Evolutionary conservation across 2,329 filamentous ascomycete genomes (phyloP).

Genomic region (Alternaria rosae): DNA sequence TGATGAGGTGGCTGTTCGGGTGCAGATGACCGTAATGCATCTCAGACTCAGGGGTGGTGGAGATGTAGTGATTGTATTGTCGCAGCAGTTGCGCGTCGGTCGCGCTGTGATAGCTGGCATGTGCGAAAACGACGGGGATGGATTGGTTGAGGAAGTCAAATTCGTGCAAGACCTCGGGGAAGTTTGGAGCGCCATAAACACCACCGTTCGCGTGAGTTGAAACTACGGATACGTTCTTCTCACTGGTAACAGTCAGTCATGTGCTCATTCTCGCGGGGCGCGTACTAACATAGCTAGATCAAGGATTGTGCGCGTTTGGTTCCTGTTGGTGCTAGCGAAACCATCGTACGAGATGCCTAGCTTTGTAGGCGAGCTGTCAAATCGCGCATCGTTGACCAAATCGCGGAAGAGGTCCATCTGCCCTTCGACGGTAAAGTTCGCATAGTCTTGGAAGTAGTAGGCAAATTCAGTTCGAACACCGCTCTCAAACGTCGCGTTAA

Average conservation of each 20-base stretch:
- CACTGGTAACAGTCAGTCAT: not conserved
- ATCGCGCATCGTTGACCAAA: not conserved
- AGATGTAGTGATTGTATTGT: conserved; percentile 61
- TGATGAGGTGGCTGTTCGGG: conserved; percentile 52
- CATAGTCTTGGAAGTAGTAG: conserved; percentile 7
- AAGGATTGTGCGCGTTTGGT: conserved; percentile 6
- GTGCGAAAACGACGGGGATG: conserved; percentile 62
- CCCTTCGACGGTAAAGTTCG: conserved; percentile 9
- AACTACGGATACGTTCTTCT: conserved; percentile 46
- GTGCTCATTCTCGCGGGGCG: not conserved
- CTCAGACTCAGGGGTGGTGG: conserved; percentile 66
- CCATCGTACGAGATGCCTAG: conserved; percentile 12
- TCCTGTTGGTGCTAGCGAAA: conserved; percentile 6
- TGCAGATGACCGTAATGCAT: conserved; percentile 66
- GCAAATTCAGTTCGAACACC: conserved; percentile 29
- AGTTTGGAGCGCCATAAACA: conserved; percentile 12
- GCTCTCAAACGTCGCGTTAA: conserved; percentile 58
- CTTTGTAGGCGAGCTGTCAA: conserved; percentile 4
- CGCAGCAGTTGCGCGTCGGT: conserved; percentile 55
- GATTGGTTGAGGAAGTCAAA: conserved; percentile 50
- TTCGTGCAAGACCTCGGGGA: conserved; percentile 38
- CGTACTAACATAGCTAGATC: conserved; percentile 10
- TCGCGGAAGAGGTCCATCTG: conserved; percentile 5
- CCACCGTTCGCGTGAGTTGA: conserved; percentile 48
- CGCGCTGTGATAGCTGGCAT: conserved; percentile 57